phyloP scores from a whole-genome alignment of 208 protist species.

The Trypanosoma congolense region DNA sequence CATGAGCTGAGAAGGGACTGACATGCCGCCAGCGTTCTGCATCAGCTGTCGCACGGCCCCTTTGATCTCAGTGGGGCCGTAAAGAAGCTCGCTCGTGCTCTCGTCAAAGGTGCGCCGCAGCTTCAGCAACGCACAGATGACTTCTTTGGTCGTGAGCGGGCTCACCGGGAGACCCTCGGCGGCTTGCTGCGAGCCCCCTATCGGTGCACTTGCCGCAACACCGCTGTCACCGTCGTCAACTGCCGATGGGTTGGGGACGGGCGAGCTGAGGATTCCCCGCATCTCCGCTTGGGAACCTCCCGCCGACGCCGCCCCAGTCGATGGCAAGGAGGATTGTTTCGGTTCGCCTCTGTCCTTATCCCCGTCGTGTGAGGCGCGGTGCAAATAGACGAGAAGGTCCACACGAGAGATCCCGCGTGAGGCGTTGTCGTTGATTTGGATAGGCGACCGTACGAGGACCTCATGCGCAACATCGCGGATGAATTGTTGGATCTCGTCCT shows the following conservation, averaged over 20 bases:
- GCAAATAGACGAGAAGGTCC: slow-evolving; percentile 65
- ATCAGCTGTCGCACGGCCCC: slow-evolving; percentile 44
- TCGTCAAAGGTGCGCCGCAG: slow-evolving; percentile 54
- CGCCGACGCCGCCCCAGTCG: neutral
- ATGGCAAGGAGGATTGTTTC: neutral
- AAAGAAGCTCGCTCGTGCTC: slow-evolving; percentile 39
- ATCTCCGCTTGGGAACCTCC: slow-evolving; percentile 8
- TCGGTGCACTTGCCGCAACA: neutral
- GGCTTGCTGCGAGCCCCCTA: neutral
- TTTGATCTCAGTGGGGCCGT: slow-evolving; percentile 54
- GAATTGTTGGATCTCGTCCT: slow-evolving; percentile 37
- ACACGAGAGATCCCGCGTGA: slow-evolving; percentile 49
- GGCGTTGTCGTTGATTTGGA: slow-evolving; percentile 31
- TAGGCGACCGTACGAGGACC: slow-evolving; percentile 47
- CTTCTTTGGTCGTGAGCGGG: slow-evolving; percentile 51
- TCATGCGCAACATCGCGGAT: slow-evolving; percentile 46
- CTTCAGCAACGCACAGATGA: slow-evolving; percentile 52
- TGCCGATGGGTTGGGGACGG: neutral
- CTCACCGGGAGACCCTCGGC: slow-evolving; percentile 31
- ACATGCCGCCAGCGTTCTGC: slow-evolving; percentile 16
- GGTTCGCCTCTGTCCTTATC: neutral
- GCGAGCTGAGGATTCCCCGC: slow-evolving; percentile 18
- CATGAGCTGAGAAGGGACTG: slow-evolving; percentile 73
- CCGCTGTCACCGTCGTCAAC: slow-evolving; percentile 6
- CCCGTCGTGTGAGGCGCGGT: slow-evolving; percentile 27